Percentiles rank a stretch among this genome's conserved stretches.
Evolutionary conservation across 1,284 basidiomycete species (phyloP).

Genomic region (Cutaneotrichosporon arboriforme): DNA sequence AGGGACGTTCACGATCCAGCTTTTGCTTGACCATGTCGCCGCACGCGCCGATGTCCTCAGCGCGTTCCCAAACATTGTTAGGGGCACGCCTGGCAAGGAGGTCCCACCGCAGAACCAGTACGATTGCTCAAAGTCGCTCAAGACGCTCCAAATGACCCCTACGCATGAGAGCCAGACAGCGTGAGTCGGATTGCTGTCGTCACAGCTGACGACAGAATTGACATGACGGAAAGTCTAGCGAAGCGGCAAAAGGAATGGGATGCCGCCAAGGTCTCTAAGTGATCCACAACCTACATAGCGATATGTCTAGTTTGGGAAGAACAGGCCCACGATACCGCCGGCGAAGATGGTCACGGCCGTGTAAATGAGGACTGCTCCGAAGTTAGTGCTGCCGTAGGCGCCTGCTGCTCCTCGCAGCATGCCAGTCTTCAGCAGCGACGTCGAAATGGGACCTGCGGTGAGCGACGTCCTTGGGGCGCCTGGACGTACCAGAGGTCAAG

Average conservation of each 20-base stretch:
- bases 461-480: slow-evolving; percentile 33
- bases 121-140: slow-evolving; percentile 18
- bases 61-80: slow-evolving; percentile 19
- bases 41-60: slow-evolving; percentile 1
- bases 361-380: slow-evolving; percentile 25
- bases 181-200: slow-evolving; percentile 11
- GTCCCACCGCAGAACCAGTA: slow-evolving; percentile 24
- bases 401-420: slow-evolving; percentile 29
- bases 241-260: slow-evolving; percentile 11
- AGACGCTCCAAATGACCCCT: slow-evolving; percentile 11
- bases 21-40: slow-evolving; percentile 18
- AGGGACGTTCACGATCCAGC: slow-evolving; percentile 24
- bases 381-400: slow-evolving; percentile 41
- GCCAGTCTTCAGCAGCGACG: slow-evolving; percentile 27
- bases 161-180: slow-evolving; percentile 18
- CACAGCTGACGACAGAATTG: slow-evolving; percentile 11
- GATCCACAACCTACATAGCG: too few species aligned
- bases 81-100: slow-evolving; percentile 11
- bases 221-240: slow-evolving; percentile 22
- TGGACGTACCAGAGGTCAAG: slow-evolving; percentile 32
- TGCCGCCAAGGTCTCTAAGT: too few species aligned
- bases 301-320: slow-evolving; percentile 18
- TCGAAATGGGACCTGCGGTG: slow-evolving; percentile 36
- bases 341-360: slow-evolving; percentile 23
- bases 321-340: slow-evolving; percentile 17